phyloP scores from a whole-genome alignment of 2,329 filamentous ascomycete species.

The Xylaria sp. region DNA sequence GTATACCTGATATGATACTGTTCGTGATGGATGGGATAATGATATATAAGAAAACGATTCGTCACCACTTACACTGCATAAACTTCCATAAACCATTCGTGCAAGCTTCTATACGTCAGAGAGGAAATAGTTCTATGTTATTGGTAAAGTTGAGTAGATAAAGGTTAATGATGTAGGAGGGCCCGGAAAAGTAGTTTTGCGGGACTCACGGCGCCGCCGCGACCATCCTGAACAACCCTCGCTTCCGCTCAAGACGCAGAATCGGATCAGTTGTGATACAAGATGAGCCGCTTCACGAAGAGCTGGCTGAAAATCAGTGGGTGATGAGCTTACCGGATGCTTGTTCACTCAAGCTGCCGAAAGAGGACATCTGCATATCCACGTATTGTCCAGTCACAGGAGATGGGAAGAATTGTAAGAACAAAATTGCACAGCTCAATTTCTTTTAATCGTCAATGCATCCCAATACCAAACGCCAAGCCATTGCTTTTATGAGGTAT shows the following conservation, averaged over 20 bases:
- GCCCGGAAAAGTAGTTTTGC: not conserved
- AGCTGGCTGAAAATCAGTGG: conserved; percentile 26
- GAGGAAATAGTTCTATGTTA: too few species aligned
- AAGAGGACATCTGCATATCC: conserved; percentile 15
- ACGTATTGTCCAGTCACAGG: too few species aligned
- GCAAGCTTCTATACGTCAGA: too few species aligned
- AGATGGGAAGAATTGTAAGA: not conserved
- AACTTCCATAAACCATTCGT: too few species aligned
- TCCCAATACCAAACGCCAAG: conserved; percentile 13
- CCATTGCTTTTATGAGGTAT: conserved; percentile 16
- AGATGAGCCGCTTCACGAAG: conserved; percentile 21
- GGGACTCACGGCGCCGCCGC: conserved; percentile 15
- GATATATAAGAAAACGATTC: too few species aligned
- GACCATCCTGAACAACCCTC: conserved; percentile 22
- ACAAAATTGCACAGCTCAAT: conserved; percentile 19
- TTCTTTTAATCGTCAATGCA: conserved; percentile 9
- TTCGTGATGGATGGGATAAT: too few species aligned
- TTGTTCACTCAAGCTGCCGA: conserved; percentile 29
- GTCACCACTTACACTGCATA: too few species aligned
- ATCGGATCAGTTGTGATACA: conserved; percentile 18
- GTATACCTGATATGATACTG: too few species aligned
- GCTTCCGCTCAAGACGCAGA: conserved; percentile 27
- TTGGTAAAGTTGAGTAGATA: too few species aligned
- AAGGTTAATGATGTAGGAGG: too few species aligned
- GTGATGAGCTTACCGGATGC: conserved; percentile 28